Evolutionary conservation across 2,329 filamentous ascomycete species (phyloP).

Genomic region (Penicillium sp.): DNA sequence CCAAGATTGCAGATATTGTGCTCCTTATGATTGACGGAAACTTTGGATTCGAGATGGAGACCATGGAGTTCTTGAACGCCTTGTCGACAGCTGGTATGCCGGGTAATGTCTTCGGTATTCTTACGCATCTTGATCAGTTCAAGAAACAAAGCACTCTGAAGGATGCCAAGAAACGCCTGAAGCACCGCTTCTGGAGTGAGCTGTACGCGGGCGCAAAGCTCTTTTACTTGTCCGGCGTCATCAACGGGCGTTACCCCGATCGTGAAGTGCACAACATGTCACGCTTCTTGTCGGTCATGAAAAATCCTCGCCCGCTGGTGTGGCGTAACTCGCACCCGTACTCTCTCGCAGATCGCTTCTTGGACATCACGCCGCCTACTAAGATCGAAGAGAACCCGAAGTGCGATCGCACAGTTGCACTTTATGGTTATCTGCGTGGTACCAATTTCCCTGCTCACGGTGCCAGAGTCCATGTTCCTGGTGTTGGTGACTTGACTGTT

Average conservation of each 20-base stretch:
- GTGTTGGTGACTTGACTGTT: constrained; percentile 83
- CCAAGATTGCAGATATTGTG: constrained; percentile 96
- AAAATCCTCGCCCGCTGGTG: constrained; percentile 91
- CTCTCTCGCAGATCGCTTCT: constrained; percentile 84
- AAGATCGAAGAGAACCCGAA: constrained; percentile 82
- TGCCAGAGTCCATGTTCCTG: constrained; percentile 86
- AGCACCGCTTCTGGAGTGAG: constrained; percentile 95
- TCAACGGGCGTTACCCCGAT: constrained; percentile 95
- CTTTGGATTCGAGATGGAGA: constrained; percentile 99
- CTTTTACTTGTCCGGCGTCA: constrained; percentile 93
- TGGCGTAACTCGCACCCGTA: constrained; percentile 98
- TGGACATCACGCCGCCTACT: constrained; percentile 91
- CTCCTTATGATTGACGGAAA: constrained; percentile 98
- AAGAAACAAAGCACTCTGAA: constrained; percentile 87
- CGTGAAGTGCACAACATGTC: constrained; percentile 94
- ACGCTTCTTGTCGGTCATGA: constrained; percentile 96
- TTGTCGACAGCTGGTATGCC: constrained; percentile 95
- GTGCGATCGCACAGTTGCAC: constrained; percentile 82
- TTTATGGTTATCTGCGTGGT: constrained; percentile 90
- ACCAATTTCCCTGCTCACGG: constrained; percentile 87
- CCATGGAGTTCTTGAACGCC: constrained; percentile 97
- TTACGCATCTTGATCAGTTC: constrained; percentile 95
- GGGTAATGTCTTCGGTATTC: constrained; percentile 93
- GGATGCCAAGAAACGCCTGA: constrained; percentile 91
- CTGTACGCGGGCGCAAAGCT: constrained; percentile 94